phyloP scores from a whole-genome alignment of 106 monocot genomes.

The Xerophyta viscosa region DNA sequence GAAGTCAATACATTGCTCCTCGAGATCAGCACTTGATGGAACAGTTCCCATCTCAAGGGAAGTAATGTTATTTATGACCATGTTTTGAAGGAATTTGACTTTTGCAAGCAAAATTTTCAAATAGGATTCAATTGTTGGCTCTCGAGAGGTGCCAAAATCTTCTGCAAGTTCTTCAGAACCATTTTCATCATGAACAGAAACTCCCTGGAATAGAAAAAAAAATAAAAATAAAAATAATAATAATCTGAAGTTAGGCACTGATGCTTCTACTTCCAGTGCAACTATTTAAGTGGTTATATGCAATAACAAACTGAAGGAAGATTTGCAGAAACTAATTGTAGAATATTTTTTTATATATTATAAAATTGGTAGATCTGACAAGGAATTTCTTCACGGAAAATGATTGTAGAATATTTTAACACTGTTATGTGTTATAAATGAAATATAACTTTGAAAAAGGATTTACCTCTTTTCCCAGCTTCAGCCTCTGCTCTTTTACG shows the following conservation, averaged over 20 bases:
- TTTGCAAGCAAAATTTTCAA: conserved; percentile 44
- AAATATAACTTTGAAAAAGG: no score
- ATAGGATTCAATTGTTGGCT: conserved; percentile 18
- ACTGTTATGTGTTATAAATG: no score
- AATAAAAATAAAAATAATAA: neutral
- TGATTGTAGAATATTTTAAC: no score
- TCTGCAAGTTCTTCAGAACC: conserved; percentile 1
- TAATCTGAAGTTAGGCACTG: neutral
- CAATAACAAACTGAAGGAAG: no score
- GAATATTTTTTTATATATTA: no score
- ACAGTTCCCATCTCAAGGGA: conserved; percentile 25
- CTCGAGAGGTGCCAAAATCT: conserved; percentile 1
- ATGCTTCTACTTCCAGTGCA: no score
- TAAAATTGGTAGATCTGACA: no score
- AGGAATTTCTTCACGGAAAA: no score
- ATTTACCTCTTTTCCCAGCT: conserved; percentile 39
- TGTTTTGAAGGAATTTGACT: conserved; percentile 47
- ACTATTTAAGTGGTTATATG: no score
- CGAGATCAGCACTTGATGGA: conserved; percentile 24
- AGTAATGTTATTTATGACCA: conserved; percentile 18
- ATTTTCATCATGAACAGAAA: conserved; percentile 1
- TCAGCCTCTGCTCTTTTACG: conserved; percentile 12
- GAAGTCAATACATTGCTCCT: conserved; percentile 12
- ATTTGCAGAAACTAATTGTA: no score
- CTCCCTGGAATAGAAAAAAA: neutral